A percentile compares a stretch with the other conserved stretches of the same genome.
phyloP scores from a whole-genome alignment of 768 basidiomycete species.

The Albatrellus ellisii region DNA sequence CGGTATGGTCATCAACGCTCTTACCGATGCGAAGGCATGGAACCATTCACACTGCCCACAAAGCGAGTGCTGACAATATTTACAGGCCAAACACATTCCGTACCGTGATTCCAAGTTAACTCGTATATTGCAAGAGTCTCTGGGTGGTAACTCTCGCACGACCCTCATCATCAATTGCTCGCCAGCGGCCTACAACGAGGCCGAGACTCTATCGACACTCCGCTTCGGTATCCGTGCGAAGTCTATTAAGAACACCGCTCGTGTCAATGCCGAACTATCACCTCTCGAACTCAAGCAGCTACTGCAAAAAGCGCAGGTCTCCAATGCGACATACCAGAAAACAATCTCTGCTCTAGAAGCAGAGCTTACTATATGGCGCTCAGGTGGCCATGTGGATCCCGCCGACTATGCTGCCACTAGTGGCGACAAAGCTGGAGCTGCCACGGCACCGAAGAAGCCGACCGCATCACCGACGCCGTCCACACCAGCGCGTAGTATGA shows the following conservation, averaged over 20 bases:
- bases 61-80: neutral
- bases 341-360: slow-evolving; percentile 86
- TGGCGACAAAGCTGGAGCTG: slow-evolving; percentile 36
- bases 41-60: neutral
- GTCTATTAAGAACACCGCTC: slow-evolving; percentile 99
- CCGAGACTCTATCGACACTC: slow-evolving; percentile 93
- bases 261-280: slow-evolving; percentile 95
- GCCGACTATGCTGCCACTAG: slow-evolving; percentile 59
- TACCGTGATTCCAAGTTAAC: slow-evolving; percentile 99
- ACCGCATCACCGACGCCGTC: slow-evolving; percentile 40
- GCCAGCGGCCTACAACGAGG: slow-evolving; percentile 92
- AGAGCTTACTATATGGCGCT: slow-evolving; percentile 81
- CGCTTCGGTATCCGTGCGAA: slow-evolving; percentile 99
- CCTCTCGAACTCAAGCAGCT: slow-evolving; percentile 92
- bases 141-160: slow-evolving; percentile 89
- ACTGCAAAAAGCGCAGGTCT: slow-evolving; percentile 78
- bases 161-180: slow-evolving; percentile 99
- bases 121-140: slow-evolving; percentile 95
- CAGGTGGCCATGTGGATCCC: slow-evolving; percentile 76
- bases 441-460: slow-evolving; percentile 32
- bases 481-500: slow-evolving; percentile 40
- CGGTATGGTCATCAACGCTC: slow-evolving; percentile 98
- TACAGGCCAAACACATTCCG: slow-evolving; percentile 87
- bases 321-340: slow-evolving; percentile 72
- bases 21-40: slow-evolving; percentile 84